phyloP scores from a whole-genome alignment of 495 filamentous ascomycete species.

The Mytilinidion resinicola region DNA sequence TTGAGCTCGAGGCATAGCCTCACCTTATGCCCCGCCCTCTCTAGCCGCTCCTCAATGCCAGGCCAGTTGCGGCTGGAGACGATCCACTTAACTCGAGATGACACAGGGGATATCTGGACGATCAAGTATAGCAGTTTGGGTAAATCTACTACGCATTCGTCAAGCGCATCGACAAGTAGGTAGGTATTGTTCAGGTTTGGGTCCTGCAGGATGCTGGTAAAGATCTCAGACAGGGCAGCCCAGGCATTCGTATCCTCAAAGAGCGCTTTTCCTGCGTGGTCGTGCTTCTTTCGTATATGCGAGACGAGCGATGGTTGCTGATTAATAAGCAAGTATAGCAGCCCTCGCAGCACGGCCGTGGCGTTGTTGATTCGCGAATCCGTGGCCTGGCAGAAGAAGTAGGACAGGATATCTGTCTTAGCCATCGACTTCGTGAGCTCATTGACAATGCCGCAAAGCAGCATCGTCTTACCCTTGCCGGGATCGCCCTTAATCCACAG shows the following conservation, averaged over 20 bases:
- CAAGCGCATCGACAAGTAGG: slow-evolving; percentile 20
- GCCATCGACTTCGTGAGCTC: slow-evolving; percentile 4
- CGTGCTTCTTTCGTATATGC: slow-evolving; percentile 28
- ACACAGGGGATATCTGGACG: not conserved
- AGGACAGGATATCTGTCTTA: not conserved
- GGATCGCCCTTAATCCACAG: slow-evolving; percentile 41
- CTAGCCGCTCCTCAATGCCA: slow-evolving; percentile 31
- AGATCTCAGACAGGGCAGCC: slow-evolving; percentile 28
- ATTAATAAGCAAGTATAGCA: slow-evolving; percentile 37
- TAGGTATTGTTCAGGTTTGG: slow-evolving; percentile 23
- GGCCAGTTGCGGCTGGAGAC: slow-evolving; percentile 34
- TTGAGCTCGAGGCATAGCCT: slow-evolving; percentile 34
- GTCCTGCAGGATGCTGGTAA: slow-evolving; percentile 36
- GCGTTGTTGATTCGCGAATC: slow-evolving; percentile 35
- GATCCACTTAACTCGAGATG: slow-evolving; percentile 36
- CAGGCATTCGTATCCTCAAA: slow-evolving; percentile 37
- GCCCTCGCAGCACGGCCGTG: slow-evolving; percentile 36
- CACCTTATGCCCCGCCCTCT: slow-evolving; percentile 5
- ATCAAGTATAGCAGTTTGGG: not conserved
- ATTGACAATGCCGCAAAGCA: slow-evolving; percentile 3
- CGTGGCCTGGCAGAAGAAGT: slow-evolving; percentile 7
- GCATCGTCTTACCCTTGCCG: slow-evolving; percentile 40
- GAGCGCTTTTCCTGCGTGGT: slow-evolving; percentile 24
- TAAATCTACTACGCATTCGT: not conserved
- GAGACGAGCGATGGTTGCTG: slow-evolving; percentile 33